A percentile compares a stretch with the other conserved stretches of the same genome.
Evolutionary conservation across 805 yeast genomes (phyloP).

Genomic region (Candida jianshihensis): DNA sequence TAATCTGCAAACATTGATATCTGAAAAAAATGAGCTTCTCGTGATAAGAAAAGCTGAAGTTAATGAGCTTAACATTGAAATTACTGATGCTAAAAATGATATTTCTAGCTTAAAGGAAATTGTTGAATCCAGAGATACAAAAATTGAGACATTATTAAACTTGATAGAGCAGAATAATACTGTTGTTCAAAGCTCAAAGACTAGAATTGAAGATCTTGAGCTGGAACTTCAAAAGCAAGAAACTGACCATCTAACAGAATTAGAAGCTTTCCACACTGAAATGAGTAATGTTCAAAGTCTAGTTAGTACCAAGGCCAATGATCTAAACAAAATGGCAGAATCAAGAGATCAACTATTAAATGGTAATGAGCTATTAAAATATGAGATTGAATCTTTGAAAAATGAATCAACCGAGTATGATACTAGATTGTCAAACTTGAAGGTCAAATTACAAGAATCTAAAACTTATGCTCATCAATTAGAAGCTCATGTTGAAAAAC

Average conservation of each 20-base stretch:
- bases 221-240: slow-evolving; percentile 26
- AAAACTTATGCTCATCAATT: slow-evolving; percentile 16
- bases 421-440: slow-evolving; percentile 15
- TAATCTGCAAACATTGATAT: slow-evolving; percentile 1
- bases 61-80: slow-evolving; percentile 18
- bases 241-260: slow-evolving; percentile 29
- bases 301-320: slow-evolving; percentile 23
- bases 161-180: slow-evolving; percentile 7
- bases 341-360: slow-evolving; percentile 20
- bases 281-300: slow-evolving; percentile 26
- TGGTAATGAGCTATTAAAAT: slow-evolving; percentile 19
- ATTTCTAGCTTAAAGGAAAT: slow-evolving; percentile 1
- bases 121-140: slow-evolving; percentile 7
- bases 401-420: slow-evolving; percentile 21
- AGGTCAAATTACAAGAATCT: slow-evolving; percentile 13
- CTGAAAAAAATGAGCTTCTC: slow-evolving; percentile 14
- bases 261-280: slow-evolving; percentile 29
- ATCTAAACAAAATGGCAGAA: slow-evolving; percentile 18
- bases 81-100: slow-evolving; percentile 8
- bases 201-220: slow-evolving; percentile 23
- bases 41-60: slow-evolving; percentile 23
- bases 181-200: slow-evolving; percentile 14
- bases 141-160: slow-evolving; percentile 6
- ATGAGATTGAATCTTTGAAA: slow-evolving; percentile 19
- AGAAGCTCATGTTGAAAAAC: slow-evolving; percentile 20